Base-by-base conservation (phyloP, 495 filamentous ascomycete genomes). In the Aspergillus biplanus region DNA sequence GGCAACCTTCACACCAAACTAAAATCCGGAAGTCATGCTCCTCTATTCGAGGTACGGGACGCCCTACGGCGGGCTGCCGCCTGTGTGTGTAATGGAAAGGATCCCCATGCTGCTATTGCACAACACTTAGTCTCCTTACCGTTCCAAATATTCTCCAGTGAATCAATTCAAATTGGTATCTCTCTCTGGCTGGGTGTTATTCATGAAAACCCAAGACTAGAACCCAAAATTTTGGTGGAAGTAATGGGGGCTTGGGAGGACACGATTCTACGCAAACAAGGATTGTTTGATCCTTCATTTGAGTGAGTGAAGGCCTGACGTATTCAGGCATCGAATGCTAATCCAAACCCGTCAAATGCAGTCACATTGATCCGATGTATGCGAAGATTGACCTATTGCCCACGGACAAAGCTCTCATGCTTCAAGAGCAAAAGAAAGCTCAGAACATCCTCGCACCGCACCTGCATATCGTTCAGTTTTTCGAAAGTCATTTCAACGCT, bases 111-210 rank as follows among this genome's bases (percentile, higher is more conserved):
- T 62, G 83, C 89, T 5, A 86, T 97, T 64, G 83, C 91, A 15
- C 89, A 92, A 65, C 89, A 93, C 69, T 81, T 99, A 33, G 95
- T 99, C 58, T 84, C 84, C 52, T 91, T 98, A 64, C 96, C 96
- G 3, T 99, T 98, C 77, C 82, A 83, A 33, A 85, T 95, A 27
- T 98, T 99, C 72, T 93, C 90, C 5, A 97, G 96, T 74, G 92
- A 96, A 71, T 91, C 92, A 15, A 95, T 99, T 71, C 96, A 97
- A 68, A 86, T 97, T 8, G 96, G 96, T 16, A 89, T 98, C 34
- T 97, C 93, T 16, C 83, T 98, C 8, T 99, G 96, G 96, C 85
- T 97, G 48, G 92, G 93, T 33, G 89, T 97, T 7, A 97, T 98
- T 66, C 93, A 98, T 71, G 96, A 98, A 69, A 98, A 97, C 69